phyloP scores from a whole-genome alignment of 345 rosid species.

The Raphanus raphanistrum region DNA sequence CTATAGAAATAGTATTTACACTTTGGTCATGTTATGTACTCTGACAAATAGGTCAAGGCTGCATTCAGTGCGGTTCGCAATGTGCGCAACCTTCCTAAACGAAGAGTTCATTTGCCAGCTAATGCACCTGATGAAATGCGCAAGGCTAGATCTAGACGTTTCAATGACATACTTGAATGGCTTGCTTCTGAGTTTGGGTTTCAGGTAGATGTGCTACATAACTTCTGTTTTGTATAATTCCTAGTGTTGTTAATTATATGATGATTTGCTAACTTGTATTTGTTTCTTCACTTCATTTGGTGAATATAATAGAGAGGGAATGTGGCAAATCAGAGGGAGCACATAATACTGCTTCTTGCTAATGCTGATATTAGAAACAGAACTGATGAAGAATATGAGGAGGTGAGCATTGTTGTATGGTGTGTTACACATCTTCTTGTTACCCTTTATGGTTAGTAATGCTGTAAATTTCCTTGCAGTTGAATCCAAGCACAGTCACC shows the following conservation, averaged over 20 bases:
- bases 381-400: conserved; percentile 39
- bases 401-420: conserved; percentile 42
- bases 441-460: conserved; percentile 23
- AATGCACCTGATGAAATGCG: conserved; percentile 41
- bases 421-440: not conserved
- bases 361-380: conserved; percentile 71
- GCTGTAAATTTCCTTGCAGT: conserved; percentile 56
- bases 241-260: not conserved
- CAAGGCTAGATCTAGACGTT: conserved; percentile 49
- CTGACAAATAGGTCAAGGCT: conserved; percentile 65
- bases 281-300: conserved; percentile 23
- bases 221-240: not conserved
- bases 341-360: conserved; percentile 81
- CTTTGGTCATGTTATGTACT: conserved; percentile 1
- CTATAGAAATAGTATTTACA: not conserved
- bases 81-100: conserved; percentile 61
- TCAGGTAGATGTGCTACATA: conserved; percentile 58
- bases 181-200: conserved; percentile 85
- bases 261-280: not conserved
- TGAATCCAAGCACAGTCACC: conserved; percentile 46
- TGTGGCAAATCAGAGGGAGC: conserved; percentile 98
- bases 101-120: conserved; percentile 27
- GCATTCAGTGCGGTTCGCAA: conserved; percentile 63
- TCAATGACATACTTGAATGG: conserved; percentile 82
- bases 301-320: conserved; percentile 80